These are phyloP conservation scores for Nissolia schottii DNA, from an alignment of 306 rosid species.

Conservation along the genomic window DNA sequence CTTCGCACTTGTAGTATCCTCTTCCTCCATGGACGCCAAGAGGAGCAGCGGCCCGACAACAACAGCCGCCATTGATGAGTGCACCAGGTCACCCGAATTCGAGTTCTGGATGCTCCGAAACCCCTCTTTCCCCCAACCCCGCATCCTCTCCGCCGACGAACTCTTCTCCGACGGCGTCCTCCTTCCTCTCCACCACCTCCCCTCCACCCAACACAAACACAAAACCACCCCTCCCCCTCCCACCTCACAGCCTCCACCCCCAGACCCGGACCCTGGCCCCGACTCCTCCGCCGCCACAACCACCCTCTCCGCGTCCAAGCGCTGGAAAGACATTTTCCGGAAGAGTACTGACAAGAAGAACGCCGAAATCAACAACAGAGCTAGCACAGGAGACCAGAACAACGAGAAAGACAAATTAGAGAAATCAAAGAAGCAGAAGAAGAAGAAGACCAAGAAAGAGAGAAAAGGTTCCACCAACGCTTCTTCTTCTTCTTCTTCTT, in stretches of 20 bases:
- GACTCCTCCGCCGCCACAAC: background rate
- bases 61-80: constrained; percentile 4
- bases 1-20: constrained; percentile 14
- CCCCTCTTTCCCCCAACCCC: constrained; percentile 63
- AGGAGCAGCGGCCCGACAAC: constrained; percentile 16
- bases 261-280: constrained; percentile 14
- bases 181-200: constrained; percentile 63
- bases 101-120: constrained; percentile 89
- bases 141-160: constrained; percentile 73
- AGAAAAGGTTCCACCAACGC: constrained; percentile 37
- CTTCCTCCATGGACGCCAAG: constrained; percentile 52
- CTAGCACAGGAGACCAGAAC: constrained; percentile 26
- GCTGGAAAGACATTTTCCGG: constrained; percentile 78
- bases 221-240: constrained; percentile 17
- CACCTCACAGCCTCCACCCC: background rate
- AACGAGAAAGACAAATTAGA: constrained; percentile 28
- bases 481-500: too few relatives aligned
- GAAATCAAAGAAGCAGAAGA: constrained; percentile 46
- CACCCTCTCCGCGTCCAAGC: constrained; percentile 47
- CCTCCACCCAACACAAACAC: constrained; percentile 4
- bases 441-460: too few relatives aligned
- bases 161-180: constrained; percentile 75
- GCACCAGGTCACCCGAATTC: constrained; percentile 72
- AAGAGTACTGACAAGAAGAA: constrained; percentile 50
- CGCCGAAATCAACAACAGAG: background rate